Evolutionary conservation across 805 yeast genomes (phyloP).

Genomic region (Tetrapisispora phaffii): DNA sequence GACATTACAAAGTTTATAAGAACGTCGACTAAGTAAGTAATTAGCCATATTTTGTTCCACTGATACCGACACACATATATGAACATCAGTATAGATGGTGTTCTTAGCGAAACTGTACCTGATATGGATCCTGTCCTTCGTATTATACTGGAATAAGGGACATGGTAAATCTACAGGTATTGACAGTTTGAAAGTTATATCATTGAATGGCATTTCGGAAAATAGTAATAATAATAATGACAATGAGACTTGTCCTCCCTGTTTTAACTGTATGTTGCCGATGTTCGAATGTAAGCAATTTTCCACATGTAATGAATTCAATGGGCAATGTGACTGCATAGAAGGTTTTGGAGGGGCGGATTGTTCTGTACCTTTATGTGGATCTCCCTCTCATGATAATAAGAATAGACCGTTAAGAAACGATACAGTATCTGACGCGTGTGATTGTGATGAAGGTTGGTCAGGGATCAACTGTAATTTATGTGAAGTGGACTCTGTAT

Average conservation of each 20-base stretch:
- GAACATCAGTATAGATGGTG: background rate
- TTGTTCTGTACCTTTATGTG: slow-evolving; percentile 83
- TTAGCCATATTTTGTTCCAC: too few relatives aligned
- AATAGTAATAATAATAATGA: background rate
- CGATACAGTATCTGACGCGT: slow-evolving; percentile 33
- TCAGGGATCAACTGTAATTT: slow-evolving; percentile 87
- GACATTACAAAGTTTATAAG: too few relatives aligned
- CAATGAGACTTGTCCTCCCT: slow-evolving; percentile 63
- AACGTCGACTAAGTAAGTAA: too few relatives aligned
- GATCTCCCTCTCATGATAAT: slow-evolving; percentile 40
- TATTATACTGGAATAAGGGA: background rate
- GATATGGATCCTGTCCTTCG: background rate
- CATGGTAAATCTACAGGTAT: background rate
- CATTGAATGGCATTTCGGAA: too few relatives aligned
- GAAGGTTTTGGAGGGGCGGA: slow-evolving; percentile 92
- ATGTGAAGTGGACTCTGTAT: slow-evolving; percentile 62
- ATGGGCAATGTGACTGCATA: slow-evolving; percentile 88
- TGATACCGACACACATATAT: too few relatives aligned
- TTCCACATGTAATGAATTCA: slow-evolving; percentile 75
- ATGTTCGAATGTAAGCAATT: slow-evolving; percentile 85
- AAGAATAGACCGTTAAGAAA: slow-evolving; percentile 52
- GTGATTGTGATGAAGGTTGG: slow-evolving; percentile 85
- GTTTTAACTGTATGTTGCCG: slow-evolving; percentile 91
- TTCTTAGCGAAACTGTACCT: background rate
- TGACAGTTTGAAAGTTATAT: background rate